Percentiles rank a stretch among this genome's conserved stretches.
Evolutionary conservation across 495 filamentous ascomycete species (phyloP).

Genomic region (Neurospora sp.): DNA sequence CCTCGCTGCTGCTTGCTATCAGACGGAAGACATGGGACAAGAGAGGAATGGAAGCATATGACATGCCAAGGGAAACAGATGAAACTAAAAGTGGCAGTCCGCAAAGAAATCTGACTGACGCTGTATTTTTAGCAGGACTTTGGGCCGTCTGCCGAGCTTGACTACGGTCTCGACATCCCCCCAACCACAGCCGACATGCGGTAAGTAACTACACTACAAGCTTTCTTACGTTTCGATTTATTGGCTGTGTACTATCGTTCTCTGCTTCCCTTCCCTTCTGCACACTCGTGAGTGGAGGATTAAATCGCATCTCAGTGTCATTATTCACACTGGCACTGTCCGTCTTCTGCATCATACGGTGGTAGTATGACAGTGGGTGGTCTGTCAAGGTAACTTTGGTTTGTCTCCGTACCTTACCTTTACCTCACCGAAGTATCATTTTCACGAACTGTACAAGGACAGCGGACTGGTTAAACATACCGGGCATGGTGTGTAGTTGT

Average conservation of each 20-base stretch:
- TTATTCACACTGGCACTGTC: background rate
- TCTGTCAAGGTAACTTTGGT: background rate
- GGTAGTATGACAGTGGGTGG: background rate
- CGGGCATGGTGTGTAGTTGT: background rate
- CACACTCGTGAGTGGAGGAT: background rate
- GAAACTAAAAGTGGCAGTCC: background rate
- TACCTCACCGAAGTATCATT: background rate
- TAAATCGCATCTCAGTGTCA: background rate
- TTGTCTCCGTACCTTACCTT: background rate
- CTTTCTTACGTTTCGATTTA: conserved; percentile 9
- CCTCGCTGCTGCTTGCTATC: background rate
- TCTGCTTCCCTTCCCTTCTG: background rate
- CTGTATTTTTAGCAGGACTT: conserved; percentile 33
- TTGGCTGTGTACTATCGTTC: background rate
- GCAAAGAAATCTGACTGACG: conserved; percentile 13
- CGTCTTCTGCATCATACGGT: background rate
- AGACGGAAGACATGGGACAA: conserved; percentile 4
- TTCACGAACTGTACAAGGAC: background rate
- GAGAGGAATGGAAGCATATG: conserved; percentile 12
- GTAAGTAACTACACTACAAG: conserved; percentile 19
- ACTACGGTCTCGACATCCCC: conserved; percentile 34
- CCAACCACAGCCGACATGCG: conserved; percentile 37
- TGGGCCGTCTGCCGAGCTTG: conserved; percentile 39
- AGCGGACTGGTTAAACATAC: background rate
- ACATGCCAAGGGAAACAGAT: background rate